Percentiles rank a stretch among this genome's conserved stretches.
These are phyloP conservation scores for Hirsutella minnesotensis DNA, from an alignment of 2,329 filamentous ascomycete genomes.

Conservation along the genomic window DNA sequence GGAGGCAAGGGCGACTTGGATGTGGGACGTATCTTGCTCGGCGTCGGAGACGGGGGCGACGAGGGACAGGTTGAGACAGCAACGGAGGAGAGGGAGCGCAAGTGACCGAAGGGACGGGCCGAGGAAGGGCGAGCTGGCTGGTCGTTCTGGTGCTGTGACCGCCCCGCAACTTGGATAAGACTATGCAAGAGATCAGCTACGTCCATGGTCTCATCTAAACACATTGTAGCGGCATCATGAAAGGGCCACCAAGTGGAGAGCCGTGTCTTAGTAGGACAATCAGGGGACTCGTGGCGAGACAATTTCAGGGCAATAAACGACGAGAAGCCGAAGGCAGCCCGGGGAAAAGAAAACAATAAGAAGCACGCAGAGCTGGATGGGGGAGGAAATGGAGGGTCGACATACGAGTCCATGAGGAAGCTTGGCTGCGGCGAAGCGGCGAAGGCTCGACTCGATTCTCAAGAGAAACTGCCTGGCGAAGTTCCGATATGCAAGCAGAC, in stretches of 20 bases:
- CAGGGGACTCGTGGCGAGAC: not conserved
- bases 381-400: no score
- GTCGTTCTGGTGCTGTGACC: slow-evolving; percentile 32
- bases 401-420: slow-evolving; percentile 18
- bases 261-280: not conserved
- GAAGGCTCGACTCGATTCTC: no score
- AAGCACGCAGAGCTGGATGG: no score
- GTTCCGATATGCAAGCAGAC: no score
- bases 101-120: slow-evolving; percentile 31
- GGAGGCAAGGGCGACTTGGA: slow-evolving; percentile 19
- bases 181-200: slow-evolving; percentile 20
- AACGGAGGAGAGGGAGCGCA: slow-evolving; percentile 41
- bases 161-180: slow-evolving; percentile 42
- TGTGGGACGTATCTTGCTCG: slow-evolving; percentile 19
- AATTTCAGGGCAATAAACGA: slow-evolving; percentile 1
- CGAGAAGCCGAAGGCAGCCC: slow-evolving; percentile 2
- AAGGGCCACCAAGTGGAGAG: slow-evolving; percentile 5
- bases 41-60: slow-evolving; percentile 20
- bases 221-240: not conserved
- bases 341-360: not conserved
- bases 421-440: no score
- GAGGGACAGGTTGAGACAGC: slow-evolving; percentile 24
- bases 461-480: no score
- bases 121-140: slow-evolving; percentile 14
- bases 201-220: slow-evolving; percentile 4